Evolutionary conservation across 352 stramenopile genomes (phyloP).

Genomic region (Pythium rhizo-oryzae): DNA sequence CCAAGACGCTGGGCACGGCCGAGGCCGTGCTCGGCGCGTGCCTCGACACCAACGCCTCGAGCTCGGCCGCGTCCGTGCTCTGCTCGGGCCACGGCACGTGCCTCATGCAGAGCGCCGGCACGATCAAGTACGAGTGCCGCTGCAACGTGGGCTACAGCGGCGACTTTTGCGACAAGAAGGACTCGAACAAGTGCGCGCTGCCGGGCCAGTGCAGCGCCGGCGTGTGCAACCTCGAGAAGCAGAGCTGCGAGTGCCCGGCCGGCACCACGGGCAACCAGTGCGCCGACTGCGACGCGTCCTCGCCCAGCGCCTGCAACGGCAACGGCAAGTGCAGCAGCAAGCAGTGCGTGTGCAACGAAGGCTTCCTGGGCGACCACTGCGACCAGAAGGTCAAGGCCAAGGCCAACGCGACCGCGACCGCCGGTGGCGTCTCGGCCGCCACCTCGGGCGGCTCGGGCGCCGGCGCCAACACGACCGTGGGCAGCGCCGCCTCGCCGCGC

Average conservation of each 20-base stretch:
- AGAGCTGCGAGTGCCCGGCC: slow-evolving; percentile 60
- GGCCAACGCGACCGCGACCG: neutral
- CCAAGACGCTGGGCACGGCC: slow-evolving; percentile 52
- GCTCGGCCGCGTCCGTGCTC: slow-evolving; percentile 41
- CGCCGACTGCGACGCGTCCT: slow-evolving; percentile 66
- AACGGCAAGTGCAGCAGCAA: slow-evolving; percentile 62
- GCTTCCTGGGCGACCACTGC: slow-evolving; percentile 70
- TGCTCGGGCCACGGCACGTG: slow-evolving; percentile 74
- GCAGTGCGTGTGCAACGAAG: slow-evolving; percentile 56
- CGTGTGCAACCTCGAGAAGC: slow-evolving; percentile 68
- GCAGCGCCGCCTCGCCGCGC: neutral
- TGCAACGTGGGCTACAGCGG: slow-evolving; percentile 80
- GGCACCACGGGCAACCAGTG: slow-evolving; percentile 75
- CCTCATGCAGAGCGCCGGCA: slow-evolving; percentile 38
- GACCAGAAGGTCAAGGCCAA: slow-evolving; percentile 58
- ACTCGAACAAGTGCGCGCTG: slow-evolving; percentile 76
- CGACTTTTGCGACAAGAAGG: slow-evolving; percentile 53
- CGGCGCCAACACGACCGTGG: neutral
- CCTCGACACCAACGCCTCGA: slow-evolving; percentile 49
- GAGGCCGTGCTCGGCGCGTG: slow-evolving; percentile 46
- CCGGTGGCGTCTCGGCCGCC: neutral
- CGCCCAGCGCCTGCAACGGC: slow-evolving; percentile 56
- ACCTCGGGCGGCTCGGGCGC: neutral
- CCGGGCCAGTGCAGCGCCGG: slow-evolving; percentile 70
- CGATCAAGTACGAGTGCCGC: slow-evolving; percentile 61